phyloP scores from a whole-genome alignment of 768 basidiomycete genomes.

The Porphyrellus cyaneotinctus region DNA sequence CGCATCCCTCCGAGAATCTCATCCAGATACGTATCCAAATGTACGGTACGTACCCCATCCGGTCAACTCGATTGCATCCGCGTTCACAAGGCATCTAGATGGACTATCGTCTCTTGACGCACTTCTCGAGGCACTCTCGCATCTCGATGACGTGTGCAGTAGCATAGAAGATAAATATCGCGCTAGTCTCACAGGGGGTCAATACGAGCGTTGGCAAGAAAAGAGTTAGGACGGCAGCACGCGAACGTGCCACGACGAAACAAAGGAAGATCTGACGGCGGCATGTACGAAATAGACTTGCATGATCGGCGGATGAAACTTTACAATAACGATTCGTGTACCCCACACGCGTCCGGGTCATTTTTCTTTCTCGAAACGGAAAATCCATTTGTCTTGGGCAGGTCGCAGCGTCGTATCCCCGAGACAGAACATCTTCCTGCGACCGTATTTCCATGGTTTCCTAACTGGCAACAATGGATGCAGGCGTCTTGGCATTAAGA shows the following conservation, averaged over 20 bases:
- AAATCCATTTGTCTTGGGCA: slow-evolving; percentile 29
- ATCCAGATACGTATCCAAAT: slow-evolving; percentile 99
- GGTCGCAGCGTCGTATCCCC: slow-evolving; percentile 14
- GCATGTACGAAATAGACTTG: background rate
- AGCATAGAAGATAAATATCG: slow-evolving; percentile 68
- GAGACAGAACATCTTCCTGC: slow-evolving; percentile 24
- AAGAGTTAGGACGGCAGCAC: slow-evolving; percentile 38
- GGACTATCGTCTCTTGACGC: slow-evolving; percentile 81
- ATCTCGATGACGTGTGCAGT: slow-evolving; percentile 74
- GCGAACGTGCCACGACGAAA: background rate
- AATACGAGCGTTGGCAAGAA: slow-evolving; percentile 69
- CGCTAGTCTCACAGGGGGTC: slow-evolving; percentile 48
- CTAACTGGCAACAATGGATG: slow-evolving; percentile 11
- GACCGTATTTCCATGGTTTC: slow-evolving; percentile 29
- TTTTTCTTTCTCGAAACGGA: slow-evolving; percentile 13
- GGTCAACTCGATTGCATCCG: background rate
- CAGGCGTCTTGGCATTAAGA: background rate
- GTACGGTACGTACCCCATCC: slow-evolving; percentile 71
- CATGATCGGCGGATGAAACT: background rate
- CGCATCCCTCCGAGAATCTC: slow-evolving; percentile 95
- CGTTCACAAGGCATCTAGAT: slow-evolving; percentile 46
- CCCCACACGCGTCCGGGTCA: background rate
- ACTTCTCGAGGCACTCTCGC: slow-evolving; percentile 67
- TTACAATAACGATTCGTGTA: background rate
- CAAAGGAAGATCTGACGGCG: slow-evolving; percentile 2